Conservation (phyloP, 176 grass and related monocot genomes). For the Olyra latifolia region DNA sequence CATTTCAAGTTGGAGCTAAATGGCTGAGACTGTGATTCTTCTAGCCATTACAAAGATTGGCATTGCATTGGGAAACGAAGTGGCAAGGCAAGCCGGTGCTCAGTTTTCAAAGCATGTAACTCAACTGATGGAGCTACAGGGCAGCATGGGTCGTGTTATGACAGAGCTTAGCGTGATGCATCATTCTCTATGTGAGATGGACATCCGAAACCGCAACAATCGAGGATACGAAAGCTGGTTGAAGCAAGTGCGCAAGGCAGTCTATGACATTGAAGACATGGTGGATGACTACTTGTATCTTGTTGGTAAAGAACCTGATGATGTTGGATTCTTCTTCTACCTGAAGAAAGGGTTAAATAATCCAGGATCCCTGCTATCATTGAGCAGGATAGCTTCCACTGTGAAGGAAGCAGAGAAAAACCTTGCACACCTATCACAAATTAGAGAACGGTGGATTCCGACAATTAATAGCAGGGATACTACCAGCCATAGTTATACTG, state of each 20-base stretch:
- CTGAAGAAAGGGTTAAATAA: conserved; percentile 16
- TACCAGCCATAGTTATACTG: background rate
- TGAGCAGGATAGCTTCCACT: conserved; percentile 6
- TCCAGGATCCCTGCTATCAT: background rate
- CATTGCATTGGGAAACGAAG: conserved; percentile 17
- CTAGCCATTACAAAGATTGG: conserved; percentile 5
- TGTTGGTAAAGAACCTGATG: background rate
- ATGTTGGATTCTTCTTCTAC: background rate
- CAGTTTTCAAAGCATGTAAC: background rate
- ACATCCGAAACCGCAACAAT: conserved; percentile 12
- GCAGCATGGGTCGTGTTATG: conserved; percentile 7
- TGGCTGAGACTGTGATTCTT: conserved; percentile 27
- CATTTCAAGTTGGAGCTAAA: background rate
- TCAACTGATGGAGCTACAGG: conserved; percentile 28
- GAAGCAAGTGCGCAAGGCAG: background rate
- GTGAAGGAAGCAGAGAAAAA: conserved; percentile 25
- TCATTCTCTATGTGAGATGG: conserved; percentile 14
- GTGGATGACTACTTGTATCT: conserved; percentile 27
- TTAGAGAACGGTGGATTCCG: conserved; percentile 18
- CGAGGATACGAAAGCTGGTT: conserved; percentile 9
- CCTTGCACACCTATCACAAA: conserved; percentile 6
- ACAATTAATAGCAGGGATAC: background rate
- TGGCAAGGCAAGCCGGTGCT: background rate
- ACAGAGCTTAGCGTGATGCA: conserved; percentile 15
- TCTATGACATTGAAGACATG: conserved; percentile 17